Conservation (phyloP, 805 yeast genomes). For the Wickerhamomyces sydowiorum region DNA sequence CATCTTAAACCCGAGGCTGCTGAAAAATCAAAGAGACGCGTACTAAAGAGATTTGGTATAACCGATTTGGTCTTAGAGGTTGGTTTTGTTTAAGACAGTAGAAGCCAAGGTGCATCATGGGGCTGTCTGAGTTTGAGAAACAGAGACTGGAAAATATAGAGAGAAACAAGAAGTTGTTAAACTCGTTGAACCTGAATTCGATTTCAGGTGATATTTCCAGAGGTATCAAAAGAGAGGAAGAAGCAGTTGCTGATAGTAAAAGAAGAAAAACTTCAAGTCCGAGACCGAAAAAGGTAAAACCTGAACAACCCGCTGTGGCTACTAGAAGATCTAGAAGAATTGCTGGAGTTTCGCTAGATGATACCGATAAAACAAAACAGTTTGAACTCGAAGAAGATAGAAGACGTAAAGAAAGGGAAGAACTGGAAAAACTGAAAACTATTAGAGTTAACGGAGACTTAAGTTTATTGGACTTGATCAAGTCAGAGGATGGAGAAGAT, state of each 20-base stretch:
- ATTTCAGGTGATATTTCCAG: constrained; percentile 47
- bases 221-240: constrained; percentile 35
- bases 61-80: not conserved
- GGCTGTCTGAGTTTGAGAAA: constrained; percentile 60
- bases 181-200: constrained; percentile 61
- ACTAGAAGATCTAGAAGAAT: constrained; percentile 73
- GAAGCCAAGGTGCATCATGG: constrained; percentile 2
- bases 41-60: no score
- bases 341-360: constrained; percentile 64
- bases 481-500: constrained; percentile 32
- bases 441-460: constrained; percentile 64
- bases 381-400: constrained; percentile 19
- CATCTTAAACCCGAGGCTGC: no score
- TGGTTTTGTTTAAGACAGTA: not conserved
- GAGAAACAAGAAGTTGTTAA: constrained; percentile 71
- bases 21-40: no score
- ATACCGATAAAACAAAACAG: constrained; percentile 27
- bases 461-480: constrained; percentile 52
- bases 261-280: constrained; percentile 4
- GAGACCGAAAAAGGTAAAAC: constrained; percentile 4
- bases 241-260: constrained; percentile 11
- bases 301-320: constrained; percentile 35
- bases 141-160: constrained; percentile 74
- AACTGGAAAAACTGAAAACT: constrained; percentile 44
- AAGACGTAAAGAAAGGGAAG: constrained; percentile 30